Conservation (phyloP, 2,329 filamentous ascomycete genomes). For the Nigrograna mackinnonii region DNA sequence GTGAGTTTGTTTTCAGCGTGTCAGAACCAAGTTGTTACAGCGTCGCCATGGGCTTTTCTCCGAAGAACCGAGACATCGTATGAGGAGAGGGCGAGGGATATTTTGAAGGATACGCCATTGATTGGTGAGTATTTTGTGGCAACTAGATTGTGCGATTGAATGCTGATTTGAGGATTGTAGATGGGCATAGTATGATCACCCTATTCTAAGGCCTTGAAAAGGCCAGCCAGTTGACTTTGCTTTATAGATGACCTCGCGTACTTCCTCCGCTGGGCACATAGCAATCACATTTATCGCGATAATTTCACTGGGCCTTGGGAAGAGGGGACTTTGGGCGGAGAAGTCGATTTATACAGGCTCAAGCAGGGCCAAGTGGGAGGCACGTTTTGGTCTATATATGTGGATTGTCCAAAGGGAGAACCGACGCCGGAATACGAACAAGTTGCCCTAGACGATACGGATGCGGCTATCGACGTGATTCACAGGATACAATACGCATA, state of each 20-base stretch:
- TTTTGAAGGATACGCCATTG: background rate
- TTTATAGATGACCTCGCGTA: slow-evolving; percentile 5
- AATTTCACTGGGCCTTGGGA: slow-evolving; percentile 7
- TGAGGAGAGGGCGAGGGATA: background rate
- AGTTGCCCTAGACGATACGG: slow-evolving; percentile 1
- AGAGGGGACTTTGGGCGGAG: background rate
- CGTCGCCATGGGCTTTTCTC: background rate
- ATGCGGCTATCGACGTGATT: slow-evolving; percentile 4
- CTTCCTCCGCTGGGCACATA: slow-evolving; percentile 2
- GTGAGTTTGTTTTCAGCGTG: background rate
- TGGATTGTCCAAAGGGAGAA: slow-evolving; percentile 6
- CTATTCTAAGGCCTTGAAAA: background rate
- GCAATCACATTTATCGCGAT: slow-evolving; percentile 7
- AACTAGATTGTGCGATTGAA: background rate
- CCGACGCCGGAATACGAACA: slow-evolving; percentile 2
- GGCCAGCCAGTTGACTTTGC: background rate
- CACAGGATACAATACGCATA: background rate
- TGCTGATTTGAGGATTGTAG: background rate
- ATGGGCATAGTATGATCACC: background rate
- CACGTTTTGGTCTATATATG: slow-evolving; percentile 9
- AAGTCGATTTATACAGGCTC: slow-evolving; percentile 8
- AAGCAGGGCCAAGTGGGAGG: slow-evolving; percentile 6
- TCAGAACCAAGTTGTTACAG: background rate
- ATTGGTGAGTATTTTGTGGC: background rate
- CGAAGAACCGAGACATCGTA: slow-evolving; percentile 1